Percentiles rank a stretch among this genome's conserved stretches.
Evolutionary conservation across 495 filamentous ascomycete genomes (phyloP).

Genomic region (Neurospora sp.): DNA sequence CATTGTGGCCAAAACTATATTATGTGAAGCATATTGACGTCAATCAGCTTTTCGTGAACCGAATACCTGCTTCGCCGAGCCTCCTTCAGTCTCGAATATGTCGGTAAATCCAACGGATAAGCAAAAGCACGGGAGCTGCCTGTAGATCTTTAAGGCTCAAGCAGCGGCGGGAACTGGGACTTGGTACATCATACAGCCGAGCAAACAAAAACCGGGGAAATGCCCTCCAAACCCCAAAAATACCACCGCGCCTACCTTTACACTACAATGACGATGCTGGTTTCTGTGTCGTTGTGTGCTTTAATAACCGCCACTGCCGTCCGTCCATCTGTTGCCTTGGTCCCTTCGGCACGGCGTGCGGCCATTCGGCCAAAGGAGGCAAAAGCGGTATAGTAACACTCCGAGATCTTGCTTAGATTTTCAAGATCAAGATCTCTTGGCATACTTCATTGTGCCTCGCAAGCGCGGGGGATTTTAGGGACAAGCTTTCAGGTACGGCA

Average conservation of each 20-base stretch:
- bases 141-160: neutral
- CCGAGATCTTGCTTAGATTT: neutral
- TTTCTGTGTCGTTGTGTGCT: neutral
- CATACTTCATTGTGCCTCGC: neutral
- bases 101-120: neutral
- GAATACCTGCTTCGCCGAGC: neutral
- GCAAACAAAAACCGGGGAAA: neutral
- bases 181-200: neutral
- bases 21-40: neutral
- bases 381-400: neutral
- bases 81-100: neutral
- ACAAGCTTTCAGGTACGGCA: neutral
- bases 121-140: neutral
- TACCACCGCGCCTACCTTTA: neutral
- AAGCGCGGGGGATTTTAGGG: neutral
- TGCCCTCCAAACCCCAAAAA: neutral
- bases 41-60: neutral
- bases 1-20: neutral
- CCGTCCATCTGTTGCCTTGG: neutral
- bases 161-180: neutral
- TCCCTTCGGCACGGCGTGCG: no score
- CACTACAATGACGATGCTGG: neutral
- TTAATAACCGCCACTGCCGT: neutral
- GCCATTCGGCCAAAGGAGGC: neutral
- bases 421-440: neutral